phyloP scores from a whole-genome alignment of 2,329 filamentous ascomycete genomes.

The Ophiostoma tasmaniense region DNA sequence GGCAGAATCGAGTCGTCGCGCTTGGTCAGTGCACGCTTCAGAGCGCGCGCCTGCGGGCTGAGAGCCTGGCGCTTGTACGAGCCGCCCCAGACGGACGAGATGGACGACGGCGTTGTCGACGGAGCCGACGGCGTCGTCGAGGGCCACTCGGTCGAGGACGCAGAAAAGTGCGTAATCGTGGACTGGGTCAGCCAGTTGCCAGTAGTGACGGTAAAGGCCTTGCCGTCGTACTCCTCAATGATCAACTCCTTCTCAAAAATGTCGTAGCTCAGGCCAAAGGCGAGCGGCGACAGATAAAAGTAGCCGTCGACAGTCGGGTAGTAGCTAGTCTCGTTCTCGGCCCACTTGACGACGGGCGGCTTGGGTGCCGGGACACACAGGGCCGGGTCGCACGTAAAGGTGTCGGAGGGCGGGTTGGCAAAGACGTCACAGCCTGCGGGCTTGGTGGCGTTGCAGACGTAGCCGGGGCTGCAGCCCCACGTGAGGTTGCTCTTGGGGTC shows the following conservation, averaged over 20 bases:
- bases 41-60: not conserved
- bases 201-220: slow-evolving; percentile 37
- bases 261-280: slow-evolving; percentile 54
- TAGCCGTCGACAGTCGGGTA: slow-evolving; percentile 48
- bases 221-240: slow-evolving; percentile 30
- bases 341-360: slow-evolving; percentile 34
- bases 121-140: not conserved
- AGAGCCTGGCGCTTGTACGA: not conserved
- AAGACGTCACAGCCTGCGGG: slow-evolving; percentile 44
- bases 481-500: slow-evolving; percentile 35
- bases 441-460: slow-evolving; percentile 44
- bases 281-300: slow-evolving; percentile 54
- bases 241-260: slow-evolving; percentile 46
- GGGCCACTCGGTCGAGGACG: slow-evolving; percentile 17
- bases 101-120: slow-evolving; percentile 7
- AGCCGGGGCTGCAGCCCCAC: slow-evolving; percentile 47
- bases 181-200: slow-evolving; percentile 49
- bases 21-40: slow-evolving; percentile 27
- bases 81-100: not conserved
- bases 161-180: slow-evolving; percentile 35
- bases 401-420: slow-evolving; percentile 36
- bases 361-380: slow-evolving; percentile 38
- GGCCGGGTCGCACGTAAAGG: slow-evolving; percentile 39
- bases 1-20: slow-evolving; percentile 36
- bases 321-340: slow-evolving; percentile 37